These are phyloP conservation scores for Aquilaria sinensis DNA, from an alignment of 345 rosid species.

Conservation along the genomic window DNA sequence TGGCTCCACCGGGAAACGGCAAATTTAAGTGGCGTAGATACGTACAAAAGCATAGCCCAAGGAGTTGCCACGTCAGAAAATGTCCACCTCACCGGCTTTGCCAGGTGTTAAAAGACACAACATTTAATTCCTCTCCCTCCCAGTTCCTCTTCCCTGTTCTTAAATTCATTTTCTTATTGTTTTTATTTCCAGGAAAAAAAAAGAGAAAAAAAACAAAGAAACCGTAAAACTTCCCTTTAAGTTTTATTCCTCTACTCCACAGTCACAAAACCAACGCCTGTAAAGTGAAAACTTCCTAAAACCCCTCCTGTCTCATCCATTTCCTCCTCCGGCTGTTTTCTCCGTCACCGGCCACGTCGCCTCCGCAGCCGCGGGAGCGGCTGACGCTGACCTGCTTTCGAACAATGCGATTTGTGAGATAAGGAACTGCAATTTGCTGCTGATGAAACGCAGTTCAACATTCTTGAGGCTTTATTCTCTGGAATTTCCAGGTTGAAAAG, in stretches of 20 bases:
- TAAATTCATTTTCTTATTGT: background rate
- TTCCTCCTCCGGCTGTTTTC: background rate
- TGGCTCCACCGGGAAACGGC: background rate
- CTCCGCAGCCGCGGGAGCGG: background rate
- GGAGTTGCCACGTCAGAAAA: slow-evolving; percentile 22
- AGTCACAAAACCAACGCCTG: background rate
- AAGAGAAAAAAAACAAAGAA: too few relatives aligned
- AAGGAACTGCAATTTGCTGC: too few relatives aligned
- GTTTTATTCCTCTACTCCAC: background rate
- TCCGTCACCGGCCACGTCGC: background rate
- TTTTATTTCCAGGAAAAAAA: background rate
- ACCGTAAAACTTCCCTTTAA: background rate
- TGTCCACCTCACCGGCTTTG: background rate
- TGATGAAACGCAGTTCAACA: too few relatives aligned
- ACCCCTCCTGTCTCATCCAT: background rate
- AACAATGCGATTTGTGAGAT: background rate
- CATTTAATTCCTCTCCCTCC: slow-evolving; percentile 17
- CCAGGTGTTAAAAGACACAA: slow-evolving; percentile 18
- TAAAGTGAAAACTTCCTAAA: background rate
- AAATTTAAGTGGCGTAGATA: background rate
- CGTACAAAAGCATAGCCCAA: slow-evolving; percentile 11
- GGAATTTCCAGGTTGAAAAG: background rate
- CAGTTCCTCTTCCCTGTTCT: slow-evolving; percentile 18
- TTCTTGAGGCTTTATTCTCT: too few relatives aligned
- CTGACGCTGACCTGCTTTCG: background rate